Conservation (phyloP, 768 basidiomycete genomes). For the Lentinula aciculospora region DNA sequence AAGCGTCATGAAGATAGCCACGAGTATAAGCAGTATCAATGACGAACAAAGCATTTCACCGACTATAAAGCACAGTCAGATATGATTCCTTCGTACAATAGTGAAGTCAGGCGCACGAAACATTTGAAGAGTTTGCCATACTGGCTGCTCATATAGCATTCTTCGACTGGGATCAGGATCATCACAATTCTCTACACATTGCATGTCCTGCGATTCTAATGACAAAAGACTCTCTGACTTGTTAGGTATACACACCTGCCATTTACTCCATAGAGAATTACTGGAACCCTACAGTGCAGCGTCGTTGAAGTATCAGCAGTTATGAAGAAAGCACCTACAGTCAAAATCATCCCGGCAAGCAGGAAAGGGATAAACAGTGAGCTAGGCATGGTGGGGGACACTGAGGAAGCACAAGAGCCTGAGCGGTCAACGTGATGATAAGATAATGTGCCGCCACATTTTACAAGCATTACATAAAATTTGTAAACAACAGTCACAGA, state of each 20-base stretch:
- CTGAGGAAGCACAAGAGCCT: too few relatives aligned
- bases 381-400: slow-evolving; percentile 53
- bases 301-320: not conserved
- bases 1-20: slow-evolving; percentile 14
- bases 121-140: slow-evolving; percentile 91
- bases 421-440: too few relatives aligned
- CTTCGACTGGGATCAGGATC: slow-evolving; percentile 54
- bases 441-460: too few relatives aligned
- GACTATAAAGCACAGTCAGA: slow-evolving; percentile 36
- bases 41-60: slow-evolving; percentile 91
- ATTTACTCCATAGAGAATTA: slow-evolving; percentile 81
- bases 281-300: slow-evolving; percentile 53
- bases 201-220: slow-evolving; percentile 70
- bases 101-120: slow-evolving; percentile 59
- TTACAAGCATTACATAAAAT: too few relatives aligned
- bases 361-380: slow-evolving; percentile 71
- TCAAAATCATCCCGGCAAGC: slow-evolving; percentile 90
- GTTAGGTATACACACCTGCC: slow-evolving; percentile 48
- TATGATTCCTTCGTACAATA: not conserved
- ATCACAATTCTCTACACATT: slow-evolving; percentile 92
- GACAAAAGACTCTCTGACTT: slow-evolving; percentile 6
- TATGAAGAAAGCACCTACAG: slow-evolving; percentile 36
- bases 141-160: slow-evolving; percentile 89
- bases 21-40: slow-evolving; percentile 4
- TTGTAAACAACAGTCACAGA: too few relatives aligned